Evolutionary conservation across 2,329 filamentous ascomycete genomes (phyloP).

Genomic region (Davidsoniella eucalypti): DNA sequence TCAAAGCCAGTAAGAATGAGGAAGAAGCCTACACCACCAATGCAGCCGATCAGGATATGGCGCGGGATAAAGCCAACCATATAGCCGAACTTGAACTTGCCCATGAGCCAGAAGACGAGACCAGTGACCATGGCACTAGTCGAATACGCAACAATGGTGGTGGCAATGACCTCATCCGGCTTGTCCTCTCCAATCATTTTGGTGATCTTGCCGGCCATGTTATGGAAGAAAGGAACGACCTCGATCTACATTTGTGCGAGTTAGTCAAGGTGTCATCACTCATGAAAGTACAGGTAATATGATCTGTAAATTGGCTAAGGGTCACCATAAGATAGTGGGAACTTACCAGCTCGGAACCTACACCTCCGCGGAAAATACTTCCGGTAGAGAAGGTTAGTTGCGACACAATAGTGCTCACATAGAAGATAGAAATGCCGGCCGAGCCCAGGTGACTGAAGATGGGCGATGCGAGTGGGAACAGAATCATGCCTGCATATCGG

Average conservation of each 20-base stretch:
- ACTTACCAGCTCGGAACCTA: slow-evolving; percentile 79
- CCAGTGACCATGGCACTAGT: slow-evolving; percentile 84
- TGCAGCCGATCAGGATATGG: slow-evolving; percentile 91
- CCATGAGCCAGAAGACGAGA: slow-evolving; percentile 80
- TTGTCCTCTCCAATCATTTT: slow-evolving; percentile 61
- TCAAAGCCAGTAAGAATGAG: slow-evolving; percentile 82
- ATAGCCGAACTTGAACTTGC: slow-evolving; percentile 71
- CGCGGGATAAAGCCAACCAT: slow-evolving; percentile 94
- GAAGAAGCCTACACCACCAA: slow-evolving; percentile 94
- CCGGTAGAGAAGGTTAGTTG: slow-evolving; percentile 79
- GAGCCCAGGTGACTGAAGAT: slow-evolving; percentile 76
- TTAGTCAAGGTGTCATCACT: background rate
- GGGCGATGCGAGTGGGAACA: slow-evolving; percentile 79
- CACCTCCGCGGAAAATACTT: slow-evolving; percentile 76
- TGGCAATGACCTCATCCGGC: slow-evolving; percentile 75
- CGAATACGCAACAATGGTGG: slow-evolving; percentile 82
- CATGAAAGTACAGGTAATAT: no score
- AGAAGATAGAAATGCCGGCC: slow-evolving; percentile 96
- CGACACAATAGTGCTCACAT: slow-evolving; percentile 89
- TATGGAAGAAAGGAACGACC: slow-evolving; percentile 96
- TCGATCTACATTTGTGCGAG: slow-evolving; percentile 48
- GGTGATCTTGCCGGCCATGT: slow-evolving; percentile 87
- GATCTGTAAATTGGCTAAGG: no score
- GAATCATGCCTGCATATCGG: slow-evolving; percentile 52
- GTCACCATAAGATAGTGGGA: background rate